phyloP scores from a whole-genome alignment of 306 rosid genomes.

The Trichosanthes cucumerina region DNA sequence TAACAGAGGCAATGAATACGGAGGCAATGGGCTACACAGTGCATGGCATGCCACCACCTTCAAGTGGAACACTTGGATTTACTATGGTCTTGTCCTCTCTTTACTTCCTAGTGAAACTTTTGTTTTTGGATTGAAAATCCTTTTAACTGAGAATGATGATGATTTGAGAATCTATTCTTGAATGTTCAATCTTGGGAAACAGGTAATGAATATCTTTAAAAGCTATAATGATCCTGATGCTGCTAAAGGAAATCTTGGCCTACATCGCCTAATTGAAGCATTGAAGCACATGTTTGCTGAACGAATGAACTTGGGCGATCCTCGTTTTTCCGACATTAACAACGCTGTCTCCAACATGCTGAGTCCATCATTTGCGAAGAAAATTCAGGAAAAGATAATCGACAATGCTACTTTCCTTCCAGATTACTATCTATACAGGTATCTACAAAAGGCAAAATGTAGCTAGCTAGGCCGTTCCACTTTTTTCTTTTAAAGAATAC shows the following conservation, averaged over 20 bases:
- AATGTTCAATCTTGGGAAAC: slow-evolving; percentile 11
- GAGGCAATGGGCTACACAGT: slow-evolving; percentile 60
- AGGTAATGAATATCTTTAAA: slow-evolving; percentile 64
- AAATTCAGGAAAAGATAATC: slow-evolving; percentile 42
- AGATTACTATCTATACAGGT: slow-evolving; percentile 68
- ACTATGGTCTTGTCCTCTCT: slow-evolving; percentile 39
- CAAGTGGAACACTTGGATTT: slow-evolving; percentile 79
- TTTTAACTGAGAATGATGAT: background rate
- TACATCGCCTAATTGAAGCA: slow-evolving; percentile 80
- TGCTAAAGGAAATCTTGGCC: slow-evolving; percentile 58
- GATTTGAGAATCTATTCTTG: background rate
- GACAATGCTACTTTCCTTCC: slow-evolving; percentile 88
- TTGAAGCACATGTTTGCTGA: slow-evolving; percentile 62
- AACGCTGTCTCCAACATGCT: slow-evolving; percentile 45
- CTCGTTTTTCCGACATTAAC: slow-evolving; percentile 42
- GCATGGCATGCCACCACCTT: slow-evolving; percentile 92
- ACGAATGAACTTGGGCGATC: slow-evolving; percentile 94
- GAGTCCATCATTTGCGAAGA: slow-evolving; percentile 57
- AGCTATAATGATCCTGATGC: slow-evolving; percentile 55
- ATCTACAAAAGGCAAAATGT: background rate
- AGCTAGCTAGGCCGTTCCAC: background rate
- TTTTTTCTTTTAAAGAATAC: background rate
- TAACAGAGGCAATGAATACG: slow-evolving; percentile 44
- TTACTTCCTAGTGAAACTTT: background rate
- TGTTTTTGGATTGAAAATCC: background rate